Base-by-base conservation (phyloP, 805 yeast species). In the Tetrapisispora namnaoensis region DNA sequence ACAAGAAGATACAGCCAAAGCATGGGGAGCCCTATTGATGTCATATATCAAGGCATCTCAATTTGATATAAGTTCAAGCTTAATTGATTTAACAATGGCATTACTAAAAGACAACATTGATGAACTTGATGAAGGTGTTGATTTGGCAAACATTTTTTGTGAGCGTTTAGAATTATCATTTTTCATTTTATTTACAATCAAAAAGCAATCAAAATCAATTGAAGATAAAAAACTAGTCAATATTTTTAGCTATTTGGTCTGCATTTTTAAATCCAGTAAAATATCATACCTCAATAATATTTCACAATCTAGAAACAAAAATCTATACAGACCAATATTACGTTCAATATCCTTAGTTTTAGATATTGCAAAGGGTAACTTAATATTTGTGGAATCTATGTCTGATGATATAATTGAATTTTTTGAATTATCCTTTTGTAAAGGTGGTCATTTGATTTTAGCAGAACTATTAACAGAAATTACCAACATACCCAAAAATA, bases 21-120 rank as follows among this genome's bases (percentile, higher is more conserved):
- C 95, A 0, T 80, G 86, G 76, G 89, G 91, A 45, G 88, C 93
- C 1, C 69, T 89, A 34, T 53, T 87, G 21, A 80, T 91, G 0
- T 78, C 91, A 0, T 82, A 70, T 56, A 75, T 84, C 50, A 28
- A 16, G 6, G 75, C 79, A 52, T 70, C 68, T 42, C 62, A 61
- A 21, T 57, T 61, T 1, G 63, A 67, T 4, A 51, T 73, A 9
- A 59, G 62, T n/a, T 51, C 60, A 9, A 60, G 70, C 0, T 70
- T 68, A 54, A 55, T 67, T 57, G 65, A 65, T 9, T 58, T 73
- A 42, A 80, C 79, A 0, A 59, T 71, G 9, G 65, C 71, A 28
- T 66, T 87, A n/a, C 66, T 89, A 37, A 68, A 69, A 45, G 67
- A 75, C 8, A 79, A 78, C 53, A 62, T 68, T 30, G 70, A 72